Base-by-base conservation (phyloP, 352 stramenopile genomes). In the Phytophthora kernoviae region DNA sequence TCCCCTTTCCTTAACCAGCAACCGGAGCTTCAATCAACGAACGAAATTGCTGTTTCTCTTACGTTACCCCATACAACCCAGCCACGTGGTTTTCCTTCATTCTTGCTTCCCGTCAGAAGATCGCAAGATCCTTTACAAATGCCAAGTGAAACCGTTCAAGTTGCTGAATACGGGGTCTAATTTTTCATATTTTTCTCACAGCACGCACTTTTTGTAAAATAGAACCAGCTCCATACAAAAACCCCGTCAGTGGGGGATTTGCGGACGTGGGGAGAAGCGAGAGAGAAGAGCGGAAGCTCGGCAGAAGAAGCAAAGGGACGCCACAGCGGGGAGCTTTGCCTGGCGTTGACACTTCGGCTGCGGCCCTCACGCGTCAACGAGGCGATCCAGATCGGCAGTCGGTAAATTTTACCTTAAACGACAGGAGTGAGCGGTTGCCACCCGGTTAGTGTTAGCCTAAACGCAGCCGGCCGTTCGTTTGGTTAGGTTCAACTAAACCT, bases 201-300 rank as follows among this genome's bases (percentile, higher is more conserved):
- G 3, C 24, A 7, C 24, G 24, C 24, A 3, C 24, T 40, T 17
- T 40, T 14, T 17, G 33, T 18, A 9, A 5, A 40, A 2, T 14
- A 4, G 33, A 5, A 17, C 15, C 33, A 15, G 4, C 33, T 15
- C 12, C 14, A 15, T 58, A 37, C 41, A 32, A 41, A 33, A 17
- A 33, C 30, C 11, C 21, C 33, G 24, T 32, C 60, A 75, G 67
- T 72, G 67, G 48, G 57, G 62, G 70, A 75, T 47, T 47, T 32
- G 41, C 5, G 10, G 6, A 6, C 20, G 14, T 12, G 41, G 41
- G 65, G 54, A 47, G 53, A 21, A 41, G 37, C 33, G 58, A 32
- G 27, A 37, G 62, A 65, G 49, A 59, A 72, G 60, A 62, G 60
- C 50, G 54, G 60, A 67, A 67, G 59, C 36, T 26, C 15, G 15